Base-by-base conservation (phyloP, 768 basidiomycete species). In the Plicaturopsis crispa region DNA sequence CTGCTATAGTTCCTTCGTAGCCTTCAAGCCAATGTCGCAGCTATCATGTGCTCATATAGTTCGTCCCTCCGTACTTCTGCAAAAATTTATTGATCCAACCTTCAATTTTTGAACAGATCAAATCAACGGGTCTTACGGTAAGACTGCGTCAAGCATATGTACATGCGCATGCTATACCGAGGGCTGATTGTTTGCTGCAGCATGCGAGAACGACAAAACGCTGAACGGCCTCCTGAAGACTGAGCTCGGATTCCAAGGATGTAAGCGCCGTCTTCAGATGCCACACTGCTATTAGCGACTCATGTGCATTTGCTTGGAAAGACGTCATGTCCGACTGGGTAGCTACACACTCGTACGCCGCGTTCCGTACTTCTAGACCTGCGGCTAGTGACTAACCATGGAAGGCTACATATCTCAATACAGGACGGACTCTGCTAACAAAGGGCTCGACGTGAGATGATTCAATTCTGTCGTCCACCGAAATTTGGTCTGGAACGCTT, bases 1-100 rank as follows among this genome's bases (percentile, higher is more conserved):
- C n/a, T n/a, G n/a, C n/a, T 23, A 12, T 35, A 67, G 61, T 75
- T 75, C 50, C 48, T 80, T 48, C 72, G 73, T 31, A 69, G 73
- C 14, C 73, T 83, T 3, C 70, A 73, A 54, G 80, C 80, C 8
- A 74, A 75, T 39, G 80, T 80, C 8, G 74, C 80, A 1, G 54
- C 76, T 4, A 67, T 83, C 39, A 80, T 80, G 78, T 80, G 78
- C 54, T 75, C 73, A 42, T 78, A 78, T 47, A 78, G 73, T 68
- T 39, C 43, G 62, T 52, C 33, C 17, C 24, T 33, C 22, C 33
- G 13, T 31, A 18, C 40, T 16, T 17, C 17, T 36, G 6, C n/a
- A 16, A 31, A 38, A 18, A 33, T 20, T 17, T 31, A 12, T 14
- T 24, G 17, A 30, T 38, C 22, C 18, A 21, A 6, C 20, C 19